A percentile compares a stretch with the other conserved stretches of the same genome.
phyloP scores from a whole-genome alignment of 1,139 yeast species.

The Protomyces inundatus region DNA sequence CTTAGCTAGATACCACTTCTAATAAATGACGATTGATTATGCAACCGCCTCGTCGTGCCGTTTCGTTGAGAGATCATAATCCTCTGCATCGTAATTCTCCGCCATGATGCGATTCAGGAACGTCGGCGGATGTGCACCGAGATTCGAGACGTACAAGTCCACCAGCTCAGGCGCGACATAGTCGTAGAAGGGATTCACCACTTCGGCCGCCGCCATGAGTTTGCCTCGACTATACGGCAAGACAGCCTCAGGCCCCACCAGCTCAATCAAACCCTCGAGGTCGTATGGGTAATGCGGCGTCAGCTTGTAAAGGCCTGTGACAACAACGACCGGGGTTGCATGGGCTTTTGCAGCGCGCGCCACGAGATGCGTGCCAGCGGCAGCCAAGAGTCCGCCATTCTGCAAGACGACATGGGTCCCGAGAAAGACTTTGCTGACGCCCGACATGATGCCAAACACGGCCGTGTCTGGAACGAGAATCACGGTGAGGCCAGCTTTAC shows the following conservation, averaged over 20 bases:
- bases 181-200: constrained; percentile 86
- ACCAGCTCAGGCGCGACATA: constrained; percentile 91
- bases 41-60: neutral
- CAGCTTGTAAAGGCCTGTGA: constrained; percentile 87
- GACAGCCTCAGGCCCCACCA: constrained; percentile 87
- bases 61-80: constrained; percentile 15
- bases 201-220: constrained; percentile 62
- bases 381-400: constrained; percentile 89
- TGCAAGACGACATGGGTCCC: constrained; percentile 86
- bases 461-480: constrained; percentile 90
- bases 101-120: constrained; percentile 90
- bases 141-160: constrained; percentile 87
- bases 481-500: constrained; percentile 82
- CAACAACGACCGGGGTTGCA: constrained; percentile 90
- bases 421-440: constrained; percentile 91
- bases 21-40: neutral
- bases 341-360: constrained; percentile 95
- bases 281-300: constrained; percentile 94
- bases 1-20: neutral
- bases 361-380: constrained; percentile 86
- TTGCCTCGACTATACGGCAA: constrained; percentile 60
- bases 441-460: constrained; percentile 90
- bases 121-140: constrained; percentile 95
- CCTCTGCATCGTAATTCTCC: constrained; percentile 60
- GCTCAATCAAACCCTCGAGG: constrained; percentile 79